Evolutionary conservation across 2,329 filamentous ascomycete genomes (phyloP).

Genomic region (Aspergillus ochraceoroseus): DNA sequence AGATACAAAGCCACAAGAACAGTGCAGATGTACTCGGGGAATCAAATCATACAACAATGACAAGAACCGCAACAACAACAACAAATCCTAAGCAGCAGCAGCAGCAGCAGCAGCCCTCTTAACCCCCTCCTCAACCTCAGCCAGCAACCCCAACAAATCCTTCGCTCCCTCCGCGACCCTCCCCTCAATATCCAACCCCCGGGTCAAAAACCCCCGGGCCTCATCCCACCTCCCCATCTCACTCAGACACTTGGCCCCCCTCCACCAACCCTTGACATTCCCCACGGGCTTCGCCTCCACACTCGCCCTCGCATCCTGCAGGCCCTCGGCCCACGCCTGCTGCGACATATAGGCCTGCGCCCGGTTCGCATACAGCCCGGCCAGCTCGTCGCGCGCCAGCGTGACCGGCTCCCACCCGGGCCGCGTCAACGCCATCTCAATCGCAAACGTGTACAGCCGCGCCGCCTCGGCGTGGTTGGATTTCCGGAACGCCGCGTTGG

Average conservation of each 20-base stretch:
- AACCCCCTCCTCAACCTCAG: conserved; percentile 60
- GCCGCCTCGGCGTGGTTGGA: conserved; percentile 68
- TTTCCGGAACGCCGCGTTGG: conserved; percentile 78
- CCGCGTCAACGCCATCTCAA: conserved; percentile 79
- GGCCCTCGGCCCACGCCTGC: conserved; percentile 75
- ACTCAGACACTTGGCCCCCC: conserved; percentile 72
- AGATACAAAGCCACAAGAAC: too few species aligned
- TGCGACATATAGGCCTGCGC: conserved; percentile 85
- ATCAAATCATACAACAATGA: neutral
- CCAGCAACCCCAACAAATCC: conserved; percentile 56
- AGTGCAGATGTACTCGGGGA: too few species aligned
- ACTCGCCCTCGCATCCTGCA: conserved; percentile 81
- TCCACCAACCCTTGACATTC: conserved; percentile 94
- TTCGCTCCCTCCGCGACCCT: conserved; percentile 48
- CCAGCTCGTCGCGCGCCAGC: conserved; percentile 78
- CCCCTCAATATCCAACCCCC: conserved; percentile 77
- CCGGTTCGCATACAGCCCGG: conserved; percentile 74
- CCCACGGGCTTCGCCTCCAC: conserved; percentile 80
- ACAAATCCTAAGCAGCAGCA: too few species aligned
- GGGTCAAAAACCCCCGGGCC: conserved; percentile 70
- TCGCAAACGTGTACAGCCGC: conserved; percentile 74
- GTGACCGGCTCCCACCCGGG: conserved; percentile 84
- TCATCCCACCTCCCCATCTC: conserved; percentile 89
- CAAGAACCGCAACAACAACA: too few species aligned
- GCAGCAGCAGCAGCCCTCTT: conserved; percentile 41